Percentiles rank a stretch among this genome's conserved stretches.
phyloP scores from a whole-genome alignment of 371 early-diverging fungal species.

The Dichotomocladium elegans region DNA sequence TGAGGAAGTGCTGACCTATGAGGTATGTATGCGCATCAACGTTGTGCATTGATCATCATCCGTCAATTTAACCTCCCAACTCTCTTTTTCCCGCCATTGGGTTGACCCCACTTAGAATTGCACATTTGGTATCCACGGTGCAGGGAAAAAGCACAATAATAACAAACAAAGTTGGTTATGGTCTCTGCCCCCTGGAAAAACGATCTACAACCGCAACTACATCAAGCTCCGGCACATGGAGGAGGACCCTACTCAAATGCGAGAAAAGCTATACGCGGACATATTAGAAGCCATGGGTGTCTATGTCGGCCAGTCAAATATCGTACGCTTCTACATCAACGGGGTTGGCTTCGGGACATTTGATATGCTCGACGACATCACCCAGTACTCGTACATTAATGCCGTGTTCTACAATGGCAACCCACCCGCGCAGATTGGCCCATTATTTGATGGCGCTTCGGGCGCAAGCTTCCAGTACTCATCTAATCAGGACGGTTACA shows the following conservation, averaged over 20 bases:
- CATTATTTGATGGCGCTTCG: conserved; percentile 50
- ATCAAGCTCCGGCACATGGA: conserved; percentile 58
- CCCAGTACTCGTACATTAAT: conserved; percentile 43
- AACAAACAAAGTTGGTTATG: conserved; percentile 56
- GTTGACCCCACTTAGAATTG: conserved; percentile 15
- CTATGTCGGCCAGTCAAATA: conserved; percentile 50
- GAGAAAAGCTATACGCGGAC: conserved; percentile 58
- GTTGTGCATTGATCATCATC: too few species aligned
- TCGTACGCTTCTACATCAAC: conserved; percentile 52
- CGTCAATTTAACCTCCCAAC: background rate
- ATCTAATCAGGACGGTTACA: conserved; percentile 19
- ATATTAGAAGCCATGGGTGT: conserved; percentile 48
- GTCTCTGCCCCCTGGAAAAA: conserved; percentile 26
- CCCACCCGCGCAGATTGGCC: conserved; percentile 44
- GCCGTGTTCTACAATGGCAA: conserved; percentile 46
- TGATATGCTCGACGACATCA: conserved; percentile 49
- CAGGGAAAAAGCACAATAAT: conserved; percentile 53
- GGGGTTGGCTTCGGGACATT: conserved; percentile 52
- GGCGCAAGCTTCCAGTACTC: conserved; percentile 43
- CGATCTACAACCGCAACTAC: conserved; percentile 38
- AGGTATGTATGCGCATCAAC: conserved; percentile 14
- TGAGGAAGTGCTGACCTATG: conserved; percentile 43
- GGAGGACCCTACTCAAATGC: conserved; percentile 60
- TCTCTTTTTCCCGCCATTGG: background rate
- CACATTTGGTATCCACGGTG: conserved; percentile 47